Percentiles rank a stretch among this genome's conserved stretches.
phyloP scores from a whole-genome alignment of 2,329 filamentous ascomycete species.

The Zalaria obscura region DNA sequence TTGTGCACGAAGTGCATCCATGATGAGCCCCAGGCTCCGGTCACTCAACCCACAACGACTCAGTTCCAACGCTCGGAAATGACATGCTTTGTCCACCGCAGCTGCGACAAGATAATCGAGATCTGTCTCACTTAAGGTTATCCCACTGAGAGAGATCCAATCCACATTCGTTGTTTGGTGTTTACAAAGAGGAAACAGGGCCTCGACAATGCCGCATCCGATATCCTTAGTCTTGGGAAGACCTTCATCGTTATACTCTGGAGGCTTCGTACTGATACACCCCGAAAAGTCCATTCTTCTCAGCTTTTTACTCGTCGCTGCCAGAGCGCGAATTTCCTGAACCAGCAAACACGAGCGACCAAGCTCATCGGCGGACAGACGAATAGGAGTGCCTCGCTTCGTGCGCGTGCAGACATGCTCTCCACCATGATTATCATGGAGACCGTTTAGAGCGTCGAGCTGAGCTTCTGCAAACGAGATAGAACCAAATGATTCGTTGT shows the following conservation, averaged over 20 bases:
- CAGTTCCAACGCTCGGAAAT: conserved; percentile 53
- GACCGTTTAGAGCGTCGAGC: conserved; percentile 49
- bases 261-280: conserved; percentile 41
- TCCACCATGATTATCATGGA: conserved; percentile 43
- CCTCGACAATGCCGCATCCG: conserved; percentile 56
- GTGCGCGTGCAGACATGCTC: conserved; percentile 49
- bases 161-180: conserved; percentile 54
- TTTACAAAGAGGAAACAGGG: conserved; percentile 53
- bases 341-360: conserved; percentile 45
- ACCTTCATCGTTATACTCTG: conserved; percentile 29
- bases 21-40: conserved; percentile 43
- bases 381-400: conserved; percentile 40
- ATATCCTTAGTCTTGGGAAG: conserved; percentile 36
- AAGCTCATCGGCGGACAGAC: conserved; percentile 38
- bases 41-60: conserved; percentile 48
- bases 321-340: conserved; percentile 54
- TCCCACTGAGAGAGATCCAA: conserved; percentile 56
- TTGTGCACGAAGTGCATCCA: conserved; percentile 50
- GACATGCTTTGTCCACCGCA: conserved; percentile 49
- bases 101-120: conserved; percentile 53
- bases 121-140: conserved; percentile 56
- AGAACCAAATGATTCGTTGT: conserved; percentile 54
- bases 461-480: conserved; percentile 53
- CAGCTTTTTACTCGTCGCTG: conserved; percentile 49
- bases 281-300: conserved; percentile 52